Evolutionary conservation across 164 flowering plant species (phyloP), one percentile per base, ranked within the genome.

Genomic region (Magnolia officinalis): DNA sequence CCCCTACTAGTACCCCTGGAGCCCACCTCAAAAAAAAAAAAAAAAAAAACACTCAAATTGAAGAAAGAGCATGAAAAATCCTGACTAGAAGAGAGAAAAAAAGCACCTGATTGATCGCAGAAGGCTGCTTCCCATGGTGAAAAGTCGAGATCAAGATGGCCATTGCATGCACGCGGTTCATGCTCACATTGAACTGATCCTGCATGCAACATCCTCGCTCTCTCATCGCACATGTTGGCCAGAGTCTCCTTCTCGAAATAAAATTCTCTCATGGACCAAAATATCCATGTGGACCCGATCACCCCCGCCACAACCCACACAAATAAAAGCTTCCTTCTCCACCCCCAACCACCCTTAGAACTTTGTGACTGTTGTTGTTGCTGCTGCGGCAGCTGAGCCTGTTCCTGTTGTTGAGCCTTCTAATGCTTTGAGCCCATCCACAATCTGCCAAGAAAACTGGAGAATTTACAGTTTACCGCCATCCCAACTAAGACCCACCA

Each of bases 121-220:
- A 89, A 71, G 97, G 99, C 1, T 87, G 67, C 81, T 94, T 91
- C 24, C 91, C 91, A 79, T 94, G 95, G 84, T 94, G 93, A 81
- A 96, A 96, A 3, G 97, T 90, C 21, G 99, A 96, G 63, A 94
- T 89, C 9, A 96, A 88, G 77, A 93, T 87, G 50, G 99, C 95
- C 82, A 96, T 81, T 13, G 99, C 95, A 83, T 91, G 96, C 23
- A 96, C 98, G 87, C 94, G 99, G 77, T 96, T 94, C 91, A 94
- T 82, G 87, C 99, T 94, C 49, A 91, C 98, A 81, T 91, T 94
- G 83, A 96, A 96, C 83, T 94, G 98, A 82, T 96, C 99, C 76
- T 96, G 99, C n/a, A n/a, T n/a, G n/a, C 81, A 96, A 78, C 99
- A 96, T 93, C 18, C 97, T 83, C 21, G 99, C 97, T 74, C 99